These are phyloP conservation scores for Phascolomyces articulosus DNA, from an alignment of 371 early-diverging fungal genomes.

Conservation along the genomic window DNA sequence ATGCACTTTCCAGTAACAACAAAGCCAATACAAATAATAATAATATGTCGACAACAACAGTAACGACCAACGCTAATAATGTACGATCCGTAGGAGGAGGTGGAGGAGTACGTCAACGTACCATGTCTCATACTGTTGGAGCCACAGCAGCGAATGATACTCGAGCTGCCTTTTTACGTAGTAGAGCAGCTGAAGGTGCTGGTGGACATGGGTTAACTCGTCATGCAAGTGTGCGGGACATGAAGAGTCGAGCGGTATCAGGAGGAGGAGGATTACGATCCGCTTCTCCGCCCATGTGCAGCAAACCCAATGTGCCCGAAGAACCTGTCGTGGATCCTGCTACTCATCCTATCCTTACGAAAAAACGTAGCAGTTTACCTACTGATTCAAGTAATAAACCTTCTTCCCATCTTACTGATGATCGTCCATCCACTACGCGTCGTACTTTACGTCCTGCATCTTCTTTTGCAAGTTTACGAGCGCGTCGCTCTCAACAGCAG, in stretches of 20 bases:
- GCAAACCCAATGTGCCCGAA: conserved; percentile 3
- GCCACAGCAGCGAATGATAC: conserved; percentile 5
- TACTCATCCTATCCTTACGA: conserved; percentile 13
- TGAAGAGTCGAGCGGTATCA: not conserved
- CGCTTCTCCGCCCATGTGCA: conserved; percentile 6
- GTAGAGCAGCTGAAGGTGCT: not conserved
- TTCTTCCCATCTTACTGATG: not conserved
- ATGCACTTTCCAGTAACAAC: conserved; percentile 5
- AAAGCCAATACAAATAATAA: not conserved
- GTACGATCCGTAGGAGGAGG: not conserved
- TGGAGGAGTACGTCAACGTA: conserved; percentile 17
- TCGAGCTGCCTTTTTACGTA: conserved; percentile 1
- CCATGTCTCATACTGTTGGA: conserved; percentile 19
- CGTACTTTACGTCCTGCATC: conserved; percentile 29
- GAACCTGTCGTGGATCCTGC: not conserved
- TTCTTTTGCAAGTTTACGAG: conserved; percentile 13
- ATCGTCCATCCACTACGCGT: too few species aligned
- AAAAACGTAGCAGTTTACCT: conserved; percentile 8
- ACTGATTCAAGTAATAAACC: conserved; percentile 2
- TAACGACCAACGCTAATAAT: not conserved
- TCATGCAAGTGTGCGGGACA: conserved; percentile 5
- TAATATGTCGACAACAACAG: not conserved
- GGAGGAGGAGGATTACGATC: not conserved
- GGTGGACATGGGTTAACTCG: conserved; percentile 1
- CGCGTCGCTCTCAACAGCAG: not conserved